Conservation (phyloP, 495 filamentous ascomycete species). For the Penicillium verhagenii region DNA sequence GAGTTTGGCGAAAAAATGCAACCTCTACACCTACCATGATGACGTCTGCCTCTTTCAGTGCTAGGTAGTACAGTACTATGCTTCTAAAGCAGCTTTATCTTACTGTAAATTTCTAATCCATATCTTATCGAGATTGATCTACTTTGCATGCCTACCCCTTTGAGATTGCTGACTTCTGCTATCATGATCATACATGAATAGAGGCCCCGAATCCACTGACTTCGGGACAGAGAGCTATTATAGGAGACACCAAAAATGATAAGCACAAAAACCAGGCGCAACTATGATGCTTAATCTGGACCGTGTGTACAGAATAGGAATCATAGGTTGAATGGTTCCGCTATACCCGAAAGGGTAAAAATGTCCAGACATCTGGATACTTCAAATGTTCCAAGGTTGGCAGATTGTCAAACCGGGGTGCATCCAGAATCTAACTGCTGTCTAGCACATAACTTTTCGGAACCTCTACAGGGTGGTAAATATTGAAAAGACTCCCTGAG, state of each 20-base stretch:
- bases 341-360: slow-evolving; percentile 38
- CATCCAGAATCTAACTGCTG: too few relatives aligned
- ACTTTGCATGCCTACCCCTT: neutral
- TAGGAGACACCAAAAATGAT: neutral
- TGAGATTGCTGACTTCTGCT: neutral
- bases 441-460: too few relatives aligned
- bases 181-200: neutral
- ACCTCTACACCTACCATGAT: slow-evolving; percentile 2
- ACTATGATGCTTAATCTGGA: slow-evolving; percentile 14
- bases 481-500: too few relatives aligned
- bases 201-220: neutral
- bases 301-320: slow-evolving; percentile 28
- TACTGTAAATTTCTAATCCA: neutral
- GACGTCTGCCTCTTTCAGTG: neutral
- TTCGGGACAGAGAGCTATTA: neutral
- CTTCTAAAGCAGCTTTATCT: too few relatives aligned
- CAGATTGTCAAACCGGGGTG: too few relatives aligned
- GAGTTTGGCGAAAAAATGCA: slow-evolving; percentile 28
- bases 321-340: slow-evolving; percentile 21
- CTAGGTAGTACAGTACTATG: too few relatives aligned
- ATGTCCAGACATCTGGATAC: slow-evolving; percentile 26
- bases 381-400: too few relatives aligned
- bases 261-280: neutral
- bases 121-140: neutral
- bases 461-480: too few relatives aligned